These are phyloP conservation scores for Pichia kluyveri DNA, from an alignment of 805 yeast genomes.

Conservation along the genomic window DNA sequence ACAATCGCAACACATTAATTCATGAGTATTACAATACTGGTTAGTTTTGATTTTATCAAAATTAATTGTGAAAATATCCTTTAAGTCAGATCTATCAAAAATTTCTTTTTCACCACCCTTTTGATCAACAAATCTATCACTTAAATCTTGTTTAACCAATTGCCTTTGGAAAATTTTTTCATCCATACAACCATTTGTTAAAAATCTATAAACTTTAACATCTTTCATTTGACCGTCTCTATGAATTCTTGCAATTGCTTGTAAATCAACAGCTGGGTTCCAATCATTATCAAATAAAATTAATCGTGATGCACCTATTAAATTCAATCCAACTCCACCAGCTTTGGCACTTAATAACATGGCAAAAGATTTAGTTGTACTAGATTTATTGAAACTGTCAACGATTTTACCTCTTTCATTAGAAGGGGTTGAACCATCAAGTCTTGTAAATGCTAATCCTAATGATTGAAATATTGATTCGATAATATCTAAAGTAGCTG, in stretches of 20 bases:
- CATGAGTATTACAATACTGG: conserved; percentile 61
- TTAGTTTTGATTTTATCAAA: conserved; percentile 1
- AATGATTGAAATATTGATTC: conserved; percentile 45
- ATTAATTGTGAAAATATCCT: conserved; percentile 59
- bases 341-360: conserved; percentile 81
- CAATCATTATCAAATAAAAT: conserved; percentile 89
- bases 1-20: conserved; percentile 58
- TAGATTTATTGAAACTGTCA: conserved; percentile 50
- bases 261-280: conserved; percentile 91
- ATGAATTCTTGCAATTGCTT: conserved; percentile 93
- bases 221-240: conserved; percentile 84
- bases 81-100: conserved; percentile 60
- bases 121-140: conserved; percentile 56
- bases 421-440: conserved; percentile 81
- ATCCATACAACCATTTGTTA: conserved; percentile 86
- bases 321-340: conserved; percentile 89
- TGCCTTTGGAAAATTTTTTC: conserved; percentile 93
- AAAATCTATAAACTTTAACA: conserved; percentile 70
- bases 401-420: conserved; percentile 59
- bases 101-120: conserved; percentile 43
- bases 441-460: conserved; percentile 44
- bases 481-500: conserved; percentile 75
- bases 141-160: conserved; percentile 69
- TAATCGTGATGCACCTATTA: conserved; percentile 83
- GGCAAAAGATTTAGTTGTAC: conserved; percentile 37